Base-by-base conservation (phyloP, 371 early-diverging fungal species). In the Mucor plumbeus region DNA sequence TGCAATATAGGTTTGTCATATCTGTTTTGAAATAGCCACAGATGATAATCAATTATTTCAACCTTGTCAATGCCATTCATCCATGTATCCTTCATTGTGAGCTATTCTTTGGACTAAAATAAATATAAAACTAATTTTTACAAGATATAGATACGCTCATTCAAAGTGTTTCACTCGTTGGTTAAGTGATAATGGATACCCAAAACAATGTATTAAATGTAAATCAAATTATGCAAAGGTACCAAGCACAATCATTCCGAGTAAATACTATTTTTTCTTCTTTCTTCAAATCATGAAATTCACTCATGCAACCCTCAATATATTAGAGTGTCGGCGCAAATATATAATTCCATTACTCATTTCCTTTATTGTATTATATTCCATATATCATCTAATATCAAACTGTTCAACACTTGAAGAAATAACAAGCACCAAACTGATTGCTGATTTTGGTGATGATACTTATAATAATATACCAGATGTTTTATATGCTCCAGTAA, bases 121-220 rank as follows among this genome's bases (percentile, higher is more conserved):
- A 41, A 10, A 15, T 5, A 17, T n/a, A 48, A 19, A 17, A 17
- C 48, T 48, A 48, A 48, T 48, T 21, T 48, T 4, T 48, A 48
- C 48, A 48, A 48, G 48, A 48, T 48, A 19, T 47, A 61, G 61
- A 61, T 61, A 31, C 47, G 65, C 59, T 9, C 59, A 65, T 50
- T 9, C 44, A 48, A 43, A 50, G 11, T 65, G 65, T 50, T 65
- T 65, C 57, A 39, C 7, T 14, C 9, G 43, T 34, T 65, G 65
- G 65, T 14, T 48, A 15, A 58, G 14, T 5, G 44, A 11, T 3
- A 48, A 65, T 15, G 59, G 50, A 33, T 44, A 44, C 3, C 64
- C 64, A 19, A 26, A n/a, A 44, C 43, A 58, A 13, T 64, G 64
- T 57, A 64, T 33, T 13, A 39, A 35, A 17, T 64, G 65, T 35